Conservation (phyloP, 768 basidiomycete species). For the Ramaria sp. region DNA sequence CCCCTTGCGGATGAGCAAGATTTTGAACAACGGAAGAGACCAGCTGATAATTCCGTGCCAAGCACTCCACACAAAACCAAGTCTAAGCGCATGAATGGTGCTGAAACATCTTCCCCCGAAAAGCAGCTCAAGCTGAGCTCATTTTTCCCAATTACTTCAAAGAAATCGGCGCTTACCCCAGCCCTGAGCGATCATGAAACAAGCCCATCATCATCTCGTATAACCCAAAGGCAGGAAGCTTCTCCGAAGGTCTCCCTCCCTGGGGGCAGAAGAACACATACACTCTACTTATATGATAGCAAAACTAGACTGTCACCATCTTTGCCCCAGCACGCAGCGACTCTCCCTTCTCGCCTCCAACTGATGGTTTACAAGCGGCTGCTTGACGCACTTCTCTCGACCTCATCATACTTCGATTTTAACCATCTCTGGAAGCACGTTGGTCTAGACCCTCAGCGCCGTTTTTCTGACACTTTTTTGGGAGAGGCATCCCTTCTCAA, state of each 20-base stretch:
- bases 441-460: conserved; percentile 28
- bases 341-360: conserved; percentile 51
- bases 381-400: conserved; percentile 39
- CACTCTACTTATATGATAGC: conserved; percentile 36
- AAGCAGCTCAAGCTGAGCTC: background rate
- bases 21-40: background rate
- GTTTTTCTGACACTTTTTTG: conserved; percentile 44
- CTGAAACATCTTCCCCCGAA: conserved; percentile 6
- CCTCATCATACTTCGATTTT: conserved; percentile 41
- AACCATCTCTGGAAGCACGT: conserved; percentile 38
- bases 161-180: background rate
- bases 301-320: conserved; percentile 48
- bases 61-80: conserved; percentile 16
- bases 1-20: conserved; percentile 8
- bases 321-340: conserved; percentile 50
- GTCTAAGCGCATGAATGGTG: conserved; percentile 15
- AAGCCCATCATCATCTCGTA: background rate
- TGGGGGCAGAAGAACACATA: background rate
- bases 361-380: conserved; percentile 72
- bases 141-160: conserved; percentile 12
- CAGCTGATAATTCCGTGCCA: conserved; percentile 13
- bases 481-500: conserved; percentile 2
- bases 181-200: background rate
- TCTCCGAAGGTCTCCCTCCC: background rate
- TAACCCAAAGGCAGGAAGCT: background rate